Conservation (phyloP, 169 alveolate species). For the Eimeria sp. region DNA sequence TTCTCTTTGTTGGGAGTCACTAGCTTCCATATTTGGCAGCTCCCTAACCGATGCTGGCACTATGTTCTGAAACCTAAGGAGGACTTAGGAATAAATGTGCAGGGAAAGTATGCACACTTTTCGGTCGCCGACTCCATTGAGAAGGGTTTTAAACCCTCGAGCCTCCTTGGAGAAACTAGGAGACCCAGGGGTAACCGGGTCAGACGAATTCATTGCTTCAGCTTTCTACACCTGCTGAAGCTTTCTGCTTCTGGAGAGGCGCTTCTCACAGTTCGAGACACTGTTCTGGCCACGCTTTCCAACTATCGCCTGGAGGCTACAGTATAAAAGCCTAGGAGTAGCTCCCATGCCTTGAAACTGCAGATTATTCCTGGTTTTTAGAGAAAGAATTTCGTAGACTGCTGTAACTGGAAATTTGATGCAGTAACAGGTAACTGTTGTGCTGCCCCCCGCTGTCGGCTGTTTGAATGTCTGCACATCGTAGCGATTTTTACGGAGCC, state of each 20-base stretch:
- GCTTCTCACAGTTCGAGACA: not conserved
- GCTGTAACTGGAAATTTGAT: not conserved
- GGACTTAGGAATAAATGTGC: not conserved
- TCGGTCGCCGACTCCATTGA: not conserved
- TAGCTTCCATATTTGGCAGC: not conserved
- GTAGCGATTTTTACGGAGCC: not conserved
- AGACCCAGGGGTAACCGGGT: not conserved
- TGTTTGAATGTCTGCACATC: not conserved
- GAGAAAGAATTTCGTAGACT: too few relatives aligned
- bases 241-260: not conserved
- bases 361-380: too few relatives aligned
- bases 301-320: not conserved
- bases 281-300: not conserved
- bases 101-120: not conserved
- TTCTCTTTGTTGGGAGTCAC: not conserved
- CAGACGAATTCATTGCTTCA: not conserved
- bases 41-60: not conserved
- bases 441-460: not conserved
- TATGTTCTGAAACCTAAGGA: too few relatives aligned
- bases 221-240: not conserved
- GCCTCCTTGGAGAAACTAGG: not conserved
- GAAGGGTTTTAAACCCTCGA: not conserved
- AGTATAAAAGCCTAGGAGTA: not conserved
- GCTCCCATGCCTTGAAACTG: not conserved
- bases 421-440: not conserved